Conservation (phyloP, 805 yeast species). For the Candida caryicola region DNA sequence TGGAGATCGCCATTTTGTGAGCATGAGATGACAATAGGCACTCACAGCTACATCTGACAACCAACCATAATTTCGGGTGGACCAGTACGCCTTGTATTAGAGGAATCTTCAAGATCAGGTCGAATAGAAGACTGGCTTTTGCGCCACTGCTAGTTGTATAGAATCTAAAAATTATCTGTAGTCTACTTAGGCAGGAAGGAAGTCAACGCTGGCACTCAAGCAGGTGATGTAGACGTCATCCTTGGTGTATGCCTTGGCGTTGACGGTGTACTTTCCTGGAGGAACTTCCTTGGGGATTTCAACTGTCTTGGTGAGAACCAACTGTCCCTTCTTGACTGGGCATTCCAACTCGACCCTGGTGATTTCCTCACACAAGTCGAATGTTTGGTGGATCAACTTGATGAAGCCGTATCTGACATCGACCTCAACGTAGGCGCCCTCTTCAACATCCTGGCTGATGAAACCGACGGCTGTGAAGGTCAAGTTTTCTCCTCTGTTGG, state of each 20-base stretch:
- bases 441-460: constrained; percentile 53
- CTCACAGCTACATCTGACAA: too few species aligned
- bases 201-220: constrained; percentile 67
- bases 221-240: constrained; percentile 84
- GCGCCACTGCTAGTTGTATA: too few species aligned
- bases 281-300: constrained; percentile 91
- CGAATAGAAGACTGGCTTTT: too few species aligned
- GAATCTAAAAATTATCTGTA: neutral
- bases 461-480: constrained; percentile 75
- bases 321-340: constrained; percentile 72
- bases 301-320: constrained; percentile 64
- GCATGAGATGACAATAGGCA: too few species aligned
- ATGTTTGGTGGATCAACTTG: constrained; percentile 82
- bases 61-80: too few species aligned
- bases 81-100: too few species aligned
- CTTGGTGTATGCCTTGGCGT: constrained; percentile 85
- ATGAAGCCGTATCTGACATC: constrained; percentile 92
- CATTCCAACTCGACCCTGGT: constrained; percentile 81
- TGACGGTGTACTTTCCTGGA: constrained; percentile 85
- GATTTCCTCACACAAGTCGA: constrained; percentile 86
- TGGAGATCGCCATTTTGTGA: too few species aligned
- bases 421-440: constrained; percentile 93
- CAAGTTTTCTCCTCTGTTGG: constrained; percentile 77
- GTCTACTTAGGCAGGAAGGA: constrained; percentile 29
- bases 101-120: too few species aligned